These are phyloP conservation scores for Brassica rapa DNA, from an alignment of 345 rosid genomes.

Conservation along the genomic window DNA sequence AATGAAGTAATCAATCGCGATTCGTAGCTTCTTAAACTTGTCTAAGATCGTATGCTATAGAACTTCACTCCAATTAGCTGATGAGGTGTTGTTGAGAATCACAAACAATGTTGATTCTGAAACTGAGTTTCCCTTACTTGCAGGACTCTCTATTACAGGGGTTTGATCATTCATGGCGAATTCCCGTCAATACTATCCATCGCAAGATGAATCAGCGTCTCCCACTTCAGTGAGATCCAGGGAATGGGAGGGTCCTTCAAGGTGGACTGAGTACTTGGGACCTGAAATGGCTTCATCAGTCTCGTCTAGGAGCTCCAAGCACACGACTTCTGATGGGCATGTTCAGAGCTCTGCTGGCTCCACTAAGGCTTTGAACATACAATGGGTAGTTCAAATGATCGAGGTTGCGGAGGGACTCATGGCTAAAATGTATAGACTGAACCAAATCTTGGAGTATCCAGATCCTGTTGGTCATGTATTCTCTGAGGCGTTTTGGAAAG, in stretches of 20 bases:
- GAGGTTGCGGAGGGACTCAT: conserved; percentile 95
- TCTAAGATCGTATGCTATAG: conserved; percentile 1
- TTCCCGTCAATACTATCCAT: conserved; percentile 58
- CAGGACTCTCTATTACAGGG: conserved; percentile 15
- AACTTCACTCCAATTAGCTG: not conserved
- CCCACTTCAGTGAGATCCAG: conserved; percentile 66
- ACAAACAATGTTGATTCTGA: conserved; percentile 18
- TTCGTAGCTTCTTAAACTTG: not conserved
- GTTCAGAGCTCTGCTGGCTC: conserved; percentile 62
- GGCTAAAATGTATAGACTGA: conserved; percentile 95
- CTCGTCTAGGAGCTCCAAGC: conserved; percentile 59
- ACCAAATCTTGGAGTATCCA: conserved; percentile 90
- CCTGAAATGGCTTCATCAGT: conserved; percentile 64
- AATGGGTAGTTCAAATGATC: conserved; percentile 85
- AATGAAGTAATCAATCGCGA: not conserved
- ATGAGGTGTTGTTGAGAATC: not conserved
- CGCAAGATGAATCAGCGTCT: conserved; percentile 56
- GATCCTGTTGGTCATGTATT: conserved; percentile 72
- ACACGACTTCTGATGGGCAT: conserved; percentile 62
- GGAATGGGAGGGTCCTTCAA: conserved; percentile 91
- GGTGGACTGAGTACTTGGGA: conserved; percentile 97
- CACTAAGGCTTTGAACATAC: conserved; percentile 86
- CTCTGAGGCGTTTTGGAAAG: conserved; percentile 94
- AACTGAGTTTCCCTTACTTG: not conserved
- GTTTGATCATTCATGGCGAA: conserved; percentile 58